Percentiles rank a stretch among this genome's conserved stretches.
These are phyloP conservation scores for Schizochytrium sp. DNA, from an alignment of 108 stramenopile genomes.

Conservation along the genomic window DNA sequence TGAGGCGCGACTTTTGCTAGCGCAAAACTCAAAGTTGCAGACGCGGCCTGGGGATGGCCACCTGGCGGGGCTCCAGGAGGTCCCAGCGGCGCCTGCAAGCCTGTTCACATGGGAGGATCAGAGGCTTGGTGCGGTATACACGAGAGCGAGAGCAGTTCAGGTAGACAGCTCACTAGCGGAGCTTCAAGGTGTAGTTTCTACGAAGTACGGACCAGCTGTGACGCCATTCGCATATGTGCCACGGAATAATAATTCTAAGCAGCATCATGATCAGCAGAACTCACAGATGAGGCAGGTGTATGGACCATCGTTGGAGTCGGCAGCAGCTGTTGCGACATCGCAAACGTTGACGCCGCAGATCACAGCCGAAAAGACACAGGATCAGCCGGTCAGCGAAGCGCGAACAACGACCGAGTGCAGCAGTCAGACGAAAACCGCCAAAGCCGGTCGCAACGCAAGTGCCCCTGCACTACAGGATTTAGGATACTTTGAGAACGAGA, in stretches of 20 bases:
- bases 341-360: too few species aligned
- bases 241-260: too few species aligned
- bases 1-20: too few species aligned
- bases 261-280: too few species aligned
- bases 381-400: too few species aligned
- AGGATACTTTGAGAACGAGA: slow-evolving; percentile 38
- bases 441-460: background rate
- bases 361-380: too few species aligned
- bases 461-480: background rate
- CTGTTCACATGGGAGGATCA: slow-evolving; percentile 44
- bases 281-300: too few species aligned
- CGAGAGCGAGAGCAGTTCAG: slow-evolving; percentile 6
- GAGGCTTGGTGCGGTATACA: background rate
- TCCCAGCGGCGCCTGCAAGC: background rate
- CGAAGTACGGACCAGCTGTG: background rate
- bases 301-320: too few species aligned
- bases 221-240: background rate
- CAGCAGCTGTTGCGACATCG: too few species aligned
- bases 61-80: background rate
- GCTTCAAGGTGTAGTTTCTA: background rate
- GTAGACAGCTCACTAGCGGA: background rate
- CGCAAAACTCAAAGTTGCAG: too few species aligned
- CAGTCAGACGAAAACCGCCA: background rate
- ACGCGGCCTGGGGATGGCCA: too few species aligned
- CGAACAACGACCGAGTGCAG: background rate